Evolutionary conservation across 805 yeast species (phyloP).

Genomic region (Yarrowia divulgata): DNA sequence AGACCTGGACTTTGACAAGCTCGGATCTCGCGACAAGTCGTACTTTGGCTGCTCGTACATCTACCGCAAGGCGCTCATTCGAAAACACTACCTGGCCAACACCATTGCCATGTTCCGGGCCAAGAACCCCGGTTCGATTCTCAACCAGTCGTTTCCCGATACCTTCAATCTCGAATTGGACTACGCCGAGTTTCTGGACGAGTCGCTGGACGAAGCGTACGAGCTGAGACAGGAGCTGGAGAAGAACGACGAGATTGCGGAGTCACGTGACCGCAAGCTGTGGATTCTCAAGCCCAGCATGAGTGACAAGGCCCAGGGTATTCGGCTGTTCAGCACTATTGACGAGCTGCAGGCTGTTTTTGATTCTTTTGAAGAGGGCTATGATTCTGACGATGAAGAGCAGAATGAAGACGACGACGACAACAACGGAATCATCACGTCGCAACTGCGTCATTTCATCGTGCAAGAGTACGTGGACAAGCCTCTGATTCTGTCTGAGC

Average conservation of each 20-base stretch:
- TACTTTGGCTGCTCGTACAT: slow-evolving; percentile 82
- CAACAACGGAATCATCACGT: slow-evolving; percentile 74
- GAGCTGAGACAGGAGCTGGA: slow-evolving; percentile 84
- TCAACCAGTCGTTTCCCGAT: slow-evolving; percentile 71
- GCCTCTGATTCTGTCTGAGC: slow-evolving; percentile 70
- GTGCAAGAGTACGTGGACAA: slow-evolving; percentile 78
- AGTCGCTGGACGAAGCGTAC: slow-evolving; percentile 88
- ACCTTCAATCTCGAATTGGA: slow-evolving; percentile 85
- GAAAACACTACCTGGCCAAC: slow-evolving; percentile 89
- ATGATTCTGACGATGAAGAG: slow-evolving; percentile 61
- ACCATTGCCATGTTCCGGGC: slow-evolving; percentile 76
- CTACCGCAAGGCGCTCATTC: slow-evolving; percentile 86
- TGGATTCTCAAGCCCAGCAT: slow-evolving; percentile 96
- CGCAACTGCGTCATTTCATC: slow-evolving; percentile 88
- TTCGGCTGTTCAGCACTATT: slow-evolving; percentile 76
- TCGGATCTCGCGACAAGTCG: slow-evolving; percentile 54
- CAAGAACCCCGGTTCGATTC: slow-evolving; percentile 73
- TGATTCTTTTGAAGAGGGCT: slow-evolving; percentile 79
- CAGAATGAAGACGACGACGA: slow-evolving; percentile 47
- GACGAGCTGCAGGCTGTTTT: slow-evolving; percentile 84
- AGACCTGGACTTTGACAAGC: slow-evolving; percentile 76
- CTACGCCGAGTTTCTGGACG: slow-evolving; percentile 95
- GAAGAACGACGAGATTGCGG: slow-evolving; percentile 55
- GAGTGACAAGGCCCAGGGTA: slow-evolving; percentile 98
- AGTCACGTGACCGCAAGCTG: slow-evolving; percentile 1